Evolutionary conservation across 768 basidiomycete genomes (phyloP), one percentile per base, ranked within the genome.

Genomic region (Amanita phalloides): DNA sequence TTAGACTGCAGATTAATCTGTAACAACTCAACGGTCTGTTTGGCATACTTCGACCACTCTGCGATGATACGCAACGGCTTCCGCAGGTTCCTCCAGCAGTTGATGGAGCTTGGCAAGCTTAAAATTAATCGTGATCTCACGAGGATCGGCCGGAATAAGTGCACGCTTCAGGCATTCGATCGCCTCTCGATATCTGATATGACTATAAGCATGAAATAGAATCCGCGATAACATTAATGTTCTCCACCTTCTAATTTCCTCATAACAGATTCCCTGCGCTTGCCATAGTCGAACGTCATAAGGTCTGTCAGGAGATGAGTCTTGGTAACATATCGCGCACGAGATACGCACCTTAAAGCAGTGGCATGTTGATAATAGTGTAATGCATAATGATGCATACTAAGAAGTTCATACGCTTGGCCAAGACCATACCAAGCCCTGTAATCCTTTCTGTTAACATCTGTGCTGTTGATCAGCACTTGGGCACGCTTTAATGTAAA

Each of bases 351-450:
- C 91, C 92, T 75, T 50, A 98, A 72, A 17, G 94, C 88, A 25
- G 93, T 94, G 3, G 96, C 94, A 60, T 90, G 83, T 62, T 97
- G 94, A 63, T 94, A 98, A 67, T 98, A 99, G 66, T 95, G 83
- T 26, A 98, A 72, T 4, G 95, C 87, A 69, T 98, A 98, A 62
- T 90, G 84, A 56, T 91, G 91, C 94, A 98, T 98, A 62, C 87
- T 93, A 49, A 98, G 70, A 21, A 99, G 75, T 61, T 98, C 95
- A 63, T 98, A 99, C 10, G 95, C 92, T 64, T 99, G 96, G 3
- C 95, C 96, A 48, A 99, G 82, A 33, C 96, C 96, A 67, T 94
- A 97, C 96, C 96, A 99, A 5, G 94, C 95, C 53, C 95, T 71
- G 62, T 96, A 97, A 68, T 99, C 96, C 63, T 97, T 96, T 50